These are phyloP conservation scores for Coniochaeta prunicola DNA, from an alignment of 2,329 filamentous ascomycete genomes.

Conservation along the genomic window DNA sequence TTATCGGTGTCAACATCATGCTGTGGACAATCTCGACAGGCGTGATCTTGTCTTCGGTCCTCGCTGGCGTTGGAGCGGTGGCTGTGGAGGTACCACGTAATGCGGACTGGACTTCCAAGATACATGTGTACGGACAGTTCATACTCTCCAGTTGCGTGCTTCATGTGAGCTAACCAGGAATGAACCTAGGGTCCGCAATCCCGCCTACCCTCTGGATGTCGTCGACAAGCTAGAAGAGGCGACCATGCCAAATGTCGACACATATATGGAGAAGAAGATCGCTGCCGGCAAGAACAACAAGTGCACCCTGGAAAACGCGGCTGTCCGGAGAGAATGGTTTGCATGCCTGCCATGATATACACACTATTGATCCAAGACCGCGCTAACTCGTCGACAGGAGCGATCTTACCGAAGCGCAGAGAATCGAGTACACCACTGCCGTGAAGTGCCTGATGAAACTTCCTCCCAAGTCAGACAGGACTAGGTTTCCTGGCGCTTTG, in stretches of 20 bases:
- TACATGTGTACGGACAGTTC: conserved; percentile 2
- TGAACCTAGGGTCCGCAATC: conserved; percentile 13
- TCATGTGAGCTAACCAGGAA: not conserved
- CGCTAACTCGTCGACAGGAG: conserved; percentile 7
- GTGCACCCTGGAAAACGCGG: conserved; percentile 20
- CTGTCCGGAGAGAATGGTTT: conserved; percentile 18
- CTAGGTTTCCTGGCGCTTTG: conserved; percentile 16
- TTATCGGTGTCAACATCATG: not conserved
- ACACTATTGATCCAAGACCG: not conserved
- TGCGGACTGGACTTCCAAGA: conserved; percentile 7
- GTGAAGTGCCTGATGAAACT: conserved; percentile 19
- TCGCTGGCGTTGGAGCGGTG: conserved; percentile 2
- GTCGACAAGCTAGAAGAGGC: conserved; percentile 19
- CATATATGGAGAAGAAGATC: conserved; percentile 17
- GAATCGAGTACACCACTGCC: conserved; percentile 18
- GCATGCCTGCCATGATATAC: not conserved
- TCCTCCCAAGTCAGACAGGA: conserved; percentile 14
- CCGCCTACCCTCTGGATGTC: conserved; percentile 16
- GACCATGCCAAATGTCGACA: conserved; percentile 19
- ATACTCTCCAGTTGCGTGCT: not conserved
- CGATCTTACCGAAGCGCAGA: conserved; percentile 15
- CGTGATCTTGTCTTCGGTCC: not conserved
- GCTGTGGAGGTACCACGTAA: not conserved
- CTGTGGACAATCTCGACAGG: not conserved
- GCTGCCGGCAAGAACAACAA: conserved; percentile 16